These are phyloP conservation scores for Tagetes erecta DNA, from an alignment of 129 eudicot genomes.

Conservation along the genomic window DNA sequence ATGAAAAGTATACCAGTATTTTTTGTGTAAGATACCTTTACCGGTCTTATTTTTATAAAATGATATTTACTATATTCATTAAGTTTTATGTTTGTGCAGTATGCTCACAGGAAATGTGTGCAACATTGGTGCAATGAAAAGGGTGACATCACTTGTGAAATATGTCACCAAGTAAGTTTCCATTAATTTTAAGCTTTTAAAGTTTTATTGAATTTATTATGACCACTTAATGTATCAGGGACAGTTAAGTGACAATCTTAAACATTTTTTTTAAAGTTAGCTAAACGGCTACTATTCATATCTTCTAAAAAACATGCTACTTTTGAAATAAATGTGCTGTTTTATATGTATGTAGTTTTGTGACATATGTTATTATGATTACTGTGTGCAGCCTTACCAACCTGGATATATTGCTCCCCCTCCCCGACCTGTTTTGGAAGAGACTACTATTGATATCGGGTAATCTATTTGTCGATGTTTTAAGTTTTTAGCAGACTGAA, in stretches of 20 bases:
- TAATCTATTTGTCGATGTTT: conserved; percentile 20
- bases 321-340: background rate
- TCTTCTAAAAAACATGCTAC: background rate
- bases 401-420: conserved; percentile 87
- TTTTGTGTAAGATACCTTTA: background rate
- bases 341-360: background rate
- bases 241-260: background rate
- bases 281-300: background rate
- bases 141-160: conserved; percentile 93
- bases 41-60: background rate
- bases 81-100: conserved; percentile 45
- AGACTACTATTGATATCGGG: conserved; percentile 89
- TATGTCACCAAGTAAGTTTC: conserved; percentile 85
- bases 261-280: background rate
- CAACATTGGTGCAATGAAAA: conserved; percentile 99
- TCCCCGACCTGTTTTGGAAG: conserved; percentile 68
- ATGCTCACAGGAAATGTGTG: conserved; percentile 98
- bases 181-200: background rate
- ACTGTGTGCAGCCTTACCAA: conserved; percentile 65
- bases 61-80: background rate
- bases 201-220: background rate
- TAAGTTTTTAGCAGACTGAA: too few species aligned
- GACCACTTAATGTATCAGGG: background rate
- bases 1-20: too few species aligned
- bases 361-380: background rate